Percentiles rank a stretch among this genome's conserved stretches.
These are phyloP conservation scores for Graphiopsis chlorocephala DNA, from an alignment of 2,329 filamentous ascomycete genomes.

Conservation along the genomic window DNA sequence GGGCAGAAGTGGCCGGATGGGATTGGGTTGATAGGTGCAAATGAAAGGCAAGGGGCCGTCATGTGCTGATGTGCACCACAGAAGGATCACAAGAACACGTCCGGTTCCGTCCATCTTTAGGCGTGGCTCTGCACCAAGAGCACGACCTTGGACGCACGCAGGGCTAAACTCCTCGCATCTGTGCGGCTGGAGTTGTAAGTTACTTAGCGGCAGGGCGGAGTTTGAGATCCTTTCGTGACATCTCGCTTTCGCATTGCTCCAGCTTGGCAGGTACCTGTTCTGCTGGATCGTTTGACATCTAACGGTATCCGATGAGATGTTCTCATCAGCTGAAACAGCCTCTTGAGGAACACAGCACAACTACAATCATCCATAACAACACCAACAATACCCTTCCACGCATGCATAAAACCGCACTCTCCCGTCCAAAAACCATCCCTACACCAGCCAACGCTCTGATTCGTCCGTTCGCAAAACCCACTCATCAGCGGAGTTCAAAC, in stretches of 20 bases:
- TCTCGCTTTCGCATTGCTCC: conserved; percentile 10
- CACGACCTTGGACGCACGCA: too few relatives aligned
- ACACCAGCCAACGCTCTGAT: neutral
- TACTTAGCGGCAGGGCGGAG: neutral
- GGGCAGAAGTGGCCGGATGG: neutral
- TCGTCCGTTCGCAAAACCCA: neutral
- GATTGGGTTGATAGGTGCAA: neutral
- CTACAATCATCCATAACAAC: neutral
- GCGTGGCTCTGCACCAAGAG: conserved; percentile 1
- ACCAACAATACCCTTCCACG: neutral
- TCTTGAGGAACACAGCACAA: neutral
- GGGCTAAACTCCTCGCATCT: neutral
- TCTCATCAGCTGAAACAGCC: neutral
- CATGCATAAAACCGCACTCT: neutral
- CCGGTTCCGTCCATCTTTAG: neutral
- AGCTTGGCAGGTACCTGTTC: conserved; percentile 9
- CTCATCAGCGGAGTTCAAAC: neutral
- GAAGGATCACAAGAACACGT: neutral
- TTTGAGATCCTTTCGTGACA: neutral
- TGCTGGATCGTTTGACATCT: neutral
- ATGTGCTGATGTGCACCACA: conserved; percentile 3
- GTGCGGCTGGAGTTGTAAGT: neutral
- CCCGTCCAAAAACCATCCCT: neutral
- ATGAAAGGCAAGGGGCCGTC: neutral
- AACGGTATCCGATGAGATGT: neutral